Base-by-base conservation (phyloP, 257 asterid genomes). In the Primulina tabacum region DNA sequence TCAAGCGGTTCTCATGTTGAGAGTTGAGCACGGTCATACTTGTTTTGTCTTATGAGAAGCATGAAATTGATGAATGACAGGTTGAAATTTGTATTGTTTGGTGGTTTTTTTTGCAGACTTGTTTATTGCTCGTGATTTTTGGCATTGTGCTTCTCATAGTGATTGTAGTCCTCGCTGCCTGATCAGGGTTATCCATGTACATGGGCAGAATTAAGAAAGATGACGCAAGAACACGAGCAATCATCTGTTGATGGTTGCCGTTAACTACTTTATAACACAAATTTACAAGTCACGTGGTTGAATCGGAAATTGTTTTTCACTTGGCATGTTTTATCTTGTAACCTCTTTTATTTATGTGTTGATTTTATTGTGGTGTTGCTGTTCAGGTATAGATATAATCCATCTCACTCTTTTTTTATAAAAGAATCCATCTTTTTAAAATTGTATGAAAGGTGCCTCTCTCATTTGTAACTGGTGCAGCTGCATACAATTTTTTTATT, bases 91-190 rank as follows among this genome's bases (percentile, higher is more conserved):
- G 28, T 61, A 60, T 28, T 20, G 34, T 7, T 29, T 32, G 57
- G 32, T 33, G 37, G n/a, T 67, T 26, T 43, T 61, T 61, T n/a
- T 59, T 74, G 81, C 92, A 86, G 92, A 75, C 81, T 7, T 86
- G 92, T 60, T 76, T 86, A 78, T 65, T 82, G 74, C 76, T 82
- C 79, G 79, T 87, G 60, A 84, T 87, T 1, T 68, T 77, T 1
- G 88, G 85, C 58, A 84, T 82, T 69, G 71, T 77, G 33, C 74
- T 87, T 64, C 87, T 87, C 8, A 87, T 87, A 29, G 77, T 81
- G 26, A 68, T 87, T 24, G 73, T 85, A 26, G 80, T 81, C 5
- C 70, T 81, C 8, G 75, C 74, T 56, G 81, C 75, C 4, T 85
- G 77, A 73, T 16, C 8, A 5, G 20, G 56, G 57, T 43, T 43